phyloP scores from a whole-genome alignment of 352 stramenopile genomes.

The Globisporangium nunn region DNA sequence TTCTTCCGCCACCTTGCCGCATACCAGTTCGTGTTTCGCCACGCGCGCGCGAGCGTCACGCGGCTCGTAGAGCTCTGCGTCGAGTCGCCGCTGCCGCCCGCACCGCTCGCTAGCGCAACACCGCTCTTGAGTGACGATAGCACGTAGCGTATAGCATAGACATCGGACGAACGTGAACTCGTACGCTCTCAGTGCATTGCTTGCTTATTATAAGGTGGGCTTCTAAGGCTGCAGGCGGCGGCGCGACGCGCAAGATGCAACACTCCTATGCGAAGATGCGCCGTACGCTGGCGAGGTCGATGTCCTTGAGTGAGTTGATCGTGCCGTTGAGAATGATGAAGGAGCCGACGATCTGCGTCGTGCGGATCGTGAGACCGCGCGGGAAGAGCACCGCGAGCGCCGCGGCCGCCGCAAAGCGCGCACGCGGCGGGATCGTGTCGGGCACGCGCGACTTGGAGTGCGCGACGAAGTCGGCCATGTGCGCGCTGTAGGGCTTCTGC shows the following conservation, averaged over 20 bases:
- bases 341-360: conserved; percentile 88
- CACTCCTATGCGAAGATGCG: conserved; percentile 20
- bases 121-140: background rate
- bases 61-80: conserved; percentile 23
- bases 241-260: too few species aligned
- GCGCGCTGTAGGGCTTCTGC: conserved; percentile 73
- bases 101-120: conserved; percentile 24
- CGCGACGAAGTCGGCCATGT: conserved; percentile 84
- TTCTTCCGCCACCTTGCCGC: conserved; percentile 61
- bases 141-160: background rate
- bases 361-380: conserved; percentile 85
- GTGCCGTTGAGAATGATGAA: conserved; percentile 93
- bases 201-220: background rate
- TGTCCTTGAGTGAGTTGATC: conserved; percentile 86
- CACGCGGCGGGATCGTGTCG: conserved; percentile 58
- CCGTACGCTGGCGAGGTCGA: conserved; percentile 52
- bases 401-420: conserved; percentile 59
- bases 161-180: background rate
- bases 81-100: conserved; percentile 40
- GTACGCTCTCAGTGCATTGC: background rate
- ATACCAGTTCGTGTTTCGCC: conserved; percentile 53
- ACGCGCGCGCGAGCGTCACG: conserved; percentile 20
- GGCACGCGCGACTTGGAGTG: conserved; percentile 78
- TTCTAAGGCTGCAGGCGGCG: too few species aligned
- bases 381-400: conserved; percentile 83